Conservation (phyloP, 495 filamentous ascomycete genomes). For the Podospora conica region DNA sequence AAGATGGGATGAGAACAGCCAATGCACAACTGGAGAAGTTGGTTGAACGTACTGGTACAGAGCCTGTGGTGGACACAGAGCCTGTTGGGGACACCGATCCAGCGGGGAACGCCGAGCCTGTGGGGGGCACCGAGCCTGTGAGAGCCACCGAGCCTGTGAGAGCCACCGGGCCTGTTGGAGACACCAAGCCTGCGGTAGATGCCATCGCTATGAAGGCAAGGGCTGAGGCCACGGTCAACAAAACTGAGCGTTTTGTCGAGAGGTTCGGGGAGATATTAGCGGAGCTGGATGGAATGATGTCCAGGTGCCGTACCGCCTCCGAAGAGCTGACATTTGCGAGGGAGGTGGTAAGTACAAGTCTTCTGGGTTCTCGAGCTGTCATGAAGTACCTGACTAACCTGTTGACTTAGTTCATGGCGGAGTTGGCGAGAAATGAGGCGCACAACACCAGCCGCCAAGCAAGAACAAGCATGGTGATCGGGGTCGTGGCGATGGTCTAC, state of each 20-base stretch:
- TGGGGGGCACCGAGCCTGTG: too few species aligned
- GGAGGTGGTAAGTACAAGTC: constrained; percentile 10
- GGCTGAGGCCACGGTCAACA: not conserved
- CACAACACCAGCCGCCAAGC: not conserved
- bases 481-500: constrained; percentile 16
- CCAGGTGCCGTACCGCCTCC: not conserved
- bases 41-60: not conserved
- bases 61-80: too few species aligned
- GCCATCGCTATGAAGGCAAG: too few species aligned
- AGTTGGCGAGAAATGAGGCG: constrained; percentile 5
- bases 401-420: constrained; percentile 10
- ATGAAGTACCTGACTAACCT: not conserved
- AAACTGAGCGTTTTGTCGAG: not conserved
- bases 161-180: too few species aligned
- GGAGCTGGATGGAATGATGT: constrained; percentile 12
- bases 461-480: constrained; percentile 3
- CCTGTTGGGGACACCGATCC: too few species aligned
- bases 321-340: constrained; percentile 4
- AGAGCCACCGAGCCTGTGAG: too few species aligned
- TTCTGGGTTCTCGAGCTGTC: not conserved
- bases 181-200: too few species aligned
- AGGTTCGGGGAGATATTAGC: constrained; percentile 10
- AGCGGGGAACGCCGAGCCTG: too few species aligned
- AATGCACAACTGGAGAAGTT: constrained; percentile 4
- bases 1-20: not conserved